Percentiles rank a stretch among this genome's conserved stretches.
Evolutionary conservation across 345 rosid genomes (phyloP).

Genomic region (Brassica incana): DNA sequence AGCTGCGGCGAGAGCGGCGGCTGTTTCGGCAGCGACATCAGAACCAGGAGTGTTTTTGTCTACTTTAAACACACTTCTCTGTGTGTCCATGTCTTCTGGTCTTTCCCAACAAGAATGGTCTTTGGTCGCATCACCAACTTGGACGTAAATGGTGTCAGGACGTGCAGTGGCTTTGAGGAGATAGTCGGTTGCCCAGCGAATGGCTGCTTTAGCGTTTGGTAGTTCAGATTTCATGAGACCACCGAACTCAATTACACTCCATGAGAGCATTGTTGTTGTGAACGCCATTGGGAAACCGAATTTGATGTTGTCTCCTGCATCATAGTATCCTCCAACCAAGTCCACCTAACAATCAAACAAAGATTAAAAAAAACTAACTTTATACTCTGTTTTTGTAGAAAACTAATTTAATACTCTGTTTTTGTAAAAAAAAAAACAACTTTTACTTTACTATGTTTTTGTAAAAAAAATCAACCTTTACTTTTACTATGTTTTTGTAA

Average conservation of each 20-base stretch:
- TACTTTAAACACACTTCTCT: slow-evolving; percentile 79
- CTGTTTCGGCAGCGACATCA: slow-evolving; percentile 97
- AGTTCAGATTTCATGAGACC: slow-evolving; percentile 83
- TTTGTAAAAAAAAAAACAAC: background rate
- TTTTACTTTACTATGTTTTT: background rate
- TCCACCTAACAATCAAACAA: slow-evolving; percentile 55
- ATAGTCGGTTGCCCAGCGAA: slow-evolving; percentile 95
- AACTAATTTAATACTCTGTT: background rate
- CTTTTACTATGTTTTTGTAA: background rate
- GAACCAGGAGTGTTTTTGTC: slow-evolving; percentile 83
- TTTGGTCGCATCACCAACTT: slow-evolving; percentile 89
- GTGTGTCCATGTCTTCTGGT: slow-evolving; percentile 97
- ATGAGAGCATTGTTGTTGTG: slow-evolving; percentile 87
- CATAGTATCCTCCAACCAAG: slow-evolving; percentile 96
- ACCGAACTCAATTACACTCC: slow-evolving; percentile 98
- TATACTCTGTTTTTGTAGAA: background rate
- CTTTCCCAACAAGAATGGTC: slow-evolving; percentile 98
- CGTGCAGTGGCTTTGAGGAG: slow-evolving; percentile 84
- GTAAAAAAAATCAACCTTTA: background rate
- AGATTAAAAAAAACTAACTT: background rate
- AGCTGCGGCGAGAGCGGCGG: slow-evolving; percentile 95
- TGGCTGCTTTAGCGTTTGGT: slow-evolving; percentile 61
- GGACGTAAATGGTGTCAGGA: slow-evolving; percentile 70
- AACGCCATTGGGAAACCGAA: slow-evolving; percentile 99
- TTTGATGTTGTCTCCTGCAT: slow-evolving; percentile 97